Base-by-base conservation (phyloP, 2,329 filamentous ascomycete species). In the Trichoderma asperellum region DNA sequence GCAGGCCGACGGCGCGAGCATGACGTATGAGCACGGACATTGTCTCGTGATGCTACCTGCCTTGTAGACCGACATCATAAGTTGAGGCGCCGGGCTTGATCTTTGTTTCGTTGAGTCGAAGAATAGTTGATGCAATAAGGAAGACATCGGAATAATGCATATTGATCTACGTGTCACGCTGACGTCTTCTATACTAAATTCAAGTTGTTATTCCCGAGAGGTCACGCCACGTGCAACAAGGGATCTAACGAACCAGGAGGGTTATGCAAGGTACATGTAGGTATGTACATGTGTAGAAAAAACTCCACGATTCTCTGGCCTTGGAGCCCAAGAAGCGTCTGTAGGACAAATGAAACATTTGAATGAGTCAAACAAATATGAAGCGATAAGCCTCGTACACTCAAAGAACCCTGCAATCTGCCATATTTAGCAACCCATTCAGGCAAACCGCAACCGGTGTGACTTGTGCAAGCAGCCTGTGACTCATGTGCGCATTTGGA, bases 41-140 rank as follows among this genome's bases (percentile, higher is more conserved):
- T 56, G 62, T 65, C 62, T 57, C 52, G 11, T 65, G 53, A 66
- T 58, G 40, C n/a, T 43, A 10, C 40, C n/a, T 66, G 37, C 57
- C 29, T 49, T 21, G 24, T 24, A 29, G n/a, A 10, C 34, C 16
- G 62, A 53, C 7, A 37, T 27, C 49, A 47, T 7, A 35, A 35
- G 27, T n/a, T 4, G 18, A 24, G 21, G 6, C 27, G 52, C 49
- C 16, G 5, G 49, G 2, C 11, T 16, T 10, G 11, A 11, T 11
- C 7, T 14, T 49, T n/a, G n/a, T 8, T 24, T 24, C 47, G n/a
- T n/a, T 12, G n/a, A 11, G n/a, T n/a, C 12, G 2, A 4, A 55
- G 34, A 43, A 43, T 43, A 21, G 52, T 27, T 43, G 62, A 56
- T 65, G 24, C 27, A 35, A 35, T 52, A 52, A 11, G n/a, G 47